Percentiles rank a stretch among this genome's conserved stretches.
Conservation (phyloP, 139 green algal genomes). For the Chlorella sp. region DNA sequence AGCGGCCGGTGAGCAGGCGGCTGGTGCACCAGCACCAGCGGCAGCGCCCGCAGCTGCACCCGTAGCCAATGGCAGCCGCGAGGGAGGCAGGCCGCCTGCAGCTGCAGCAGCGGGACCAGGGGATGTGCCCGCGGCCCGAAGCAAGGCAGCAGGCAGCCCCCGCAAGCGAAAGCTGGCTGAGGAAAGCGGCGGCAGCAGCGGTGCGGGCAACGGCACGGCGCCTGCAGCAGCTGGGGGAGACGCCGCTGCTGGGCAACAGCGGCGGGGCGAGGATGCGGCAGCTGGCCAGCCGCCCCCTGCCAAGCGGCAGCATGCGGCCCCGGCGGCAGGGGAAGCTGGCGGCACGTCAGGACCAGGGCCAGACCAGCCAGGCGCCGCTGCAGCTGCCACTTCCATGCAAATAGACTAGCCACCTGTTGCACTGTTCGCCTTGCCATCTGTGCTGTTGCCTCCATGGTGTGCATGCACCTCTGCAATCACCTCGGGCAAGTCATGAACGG, state of each 20-base stretch:
- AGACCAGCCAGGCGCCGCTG: no score
- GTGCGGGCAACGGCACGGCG: no score
- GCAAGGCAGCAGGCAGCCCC: slow-evolving; percentile 11
- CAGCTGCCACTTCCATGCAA: no score
- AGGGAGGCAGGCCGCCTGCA: not conserved
- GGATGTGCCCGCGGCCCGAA: no score
- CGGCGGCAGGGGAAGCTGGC: not conserved
- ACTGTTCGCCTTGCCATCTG: no score
- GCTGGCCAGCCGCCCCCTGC: not conserved
- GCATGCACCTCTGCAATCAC: no score
- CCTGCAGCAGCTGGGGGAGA: not conserved
- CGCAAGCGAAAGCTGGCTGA: slow-evolving; percentile 20
- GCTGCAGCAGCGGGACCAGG: not conserved
- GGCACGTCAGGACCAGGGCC: not conserved
- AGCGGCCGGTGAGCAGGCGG: not conserved
- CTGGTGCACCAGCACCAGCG: not conserved
- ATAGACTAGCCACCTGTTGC: no score
- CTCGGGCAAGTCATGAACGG: no score
- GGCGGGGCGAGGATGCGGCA: not conserved
- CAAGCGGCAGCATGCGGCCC: not conserved
- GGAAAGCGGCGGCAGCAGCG: not conserved
- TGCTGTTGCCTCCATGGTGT: no score
- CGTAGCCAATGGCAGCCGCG: not conserved
- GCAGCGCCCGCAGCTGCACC: not conserved
- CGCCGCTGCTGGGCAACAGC: not conserved